phyloP scores from a whole-genome alignment of 257 asterid species.

The Parsonsia alboflavescens region DNA sequence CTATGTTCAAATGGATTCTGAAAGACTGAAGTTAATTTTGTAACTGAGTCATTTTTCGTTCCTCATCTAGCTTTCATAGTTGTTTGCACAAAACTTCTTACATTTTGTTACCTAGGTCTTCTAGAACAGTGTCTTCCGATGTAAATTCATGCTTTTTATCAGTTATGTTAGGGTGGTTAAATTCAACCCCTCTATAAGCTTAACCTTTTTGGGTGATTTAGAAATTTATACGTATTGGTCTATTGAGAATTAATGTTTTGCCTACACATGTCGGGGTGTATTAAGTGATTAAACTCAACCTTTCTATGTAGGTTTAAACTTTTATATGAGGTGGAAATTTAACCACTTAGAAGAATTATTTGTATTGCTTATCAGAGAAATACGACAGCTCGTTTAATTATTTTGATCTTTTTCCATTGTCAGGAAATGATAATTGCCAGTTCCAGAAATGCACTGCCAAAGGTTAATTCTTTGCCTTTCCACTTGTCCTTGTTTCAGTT shows the following conservation, averaged over 20 bases:
- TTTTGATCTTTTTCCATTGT: conserved; percentile 15
- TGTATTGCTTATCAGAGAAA: neutral
- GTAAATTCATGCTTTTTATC: no score
- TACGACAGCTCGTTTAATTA: neutral
- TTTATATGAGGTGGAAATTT: no score
- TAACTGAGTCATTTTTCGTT: neutral
- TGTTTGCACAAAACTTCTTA: neutral
- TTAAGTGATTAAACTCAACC: no score
- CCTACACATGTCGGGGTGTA: no score
- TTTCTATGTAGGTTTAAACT: no score
- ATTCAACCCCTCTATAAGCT: no score
- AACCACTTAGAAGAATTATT: neutral
- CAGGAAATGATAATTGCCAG: conserved; percentile 97
- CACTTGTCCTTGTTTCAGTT: conserved; percentile 2
- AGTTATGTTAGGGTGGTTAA: no score
- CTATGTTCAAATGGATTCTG: neutral
- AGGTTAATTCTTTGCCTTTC: conserved; percentile 35
- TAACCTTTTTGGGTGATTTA: no score
- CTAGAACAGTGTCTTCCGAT: no score
- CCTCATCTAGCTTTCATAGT: neutral
- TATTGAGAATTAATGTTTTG: no score
- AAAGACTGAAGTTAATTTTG: neutral
- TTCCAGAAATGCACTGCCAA: conserved; percentile 39
- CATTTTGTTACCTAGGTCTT: no score
- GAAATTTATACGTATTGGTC: no score